Base-by-base conservation (phyloP, 805 yeast genomes). In the Kodamaea kaohsiungensis region DNA sequence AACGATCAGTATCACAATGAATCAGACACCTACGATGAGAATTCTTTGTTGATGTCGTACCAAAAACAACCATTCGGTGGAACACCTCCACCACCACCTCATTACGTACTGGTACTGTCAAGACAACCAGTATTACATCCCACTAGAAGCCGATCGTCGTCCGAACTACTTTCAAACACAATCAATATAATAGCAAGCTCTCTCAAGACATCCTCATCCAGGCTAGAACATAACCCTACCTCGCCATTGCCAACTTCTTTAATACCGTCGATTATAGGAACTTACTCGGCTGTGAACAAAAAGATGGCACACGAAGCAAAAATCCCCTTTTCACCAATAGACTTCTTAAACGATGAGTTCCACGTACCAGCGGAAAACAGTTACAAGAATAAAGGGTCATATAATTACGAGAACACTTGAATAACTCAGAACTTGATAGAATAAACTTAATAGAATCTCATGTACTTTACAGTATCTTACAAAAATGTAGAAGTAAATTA, bases 321-420 rank as follows among this genome's bases (percentile, higher is more conserved):
- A 52, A 59, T 68, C 12, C 80, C 80, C 22, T 75, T 76, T 55
- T 69, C 69, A 61, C 80, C 80, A 8, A 70, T 66, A 15, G 79
- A 76, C 56, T 76, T 76, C 53, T 63, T 75, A 53, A 65, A 63
- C 52, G 73, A 70, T 52, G 76, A 72, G 6, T 68, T 65, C 43
- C 50, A 54, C 33, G 48, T 46, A 6, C 49, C 61, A 2, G 59
- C 48, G 46, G 49, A 51, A 43, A 43, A 43, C 39, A 51, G 53
- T 18, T 51, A 51, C 22, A 51, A 51, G 46, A 25, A 10, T 22
- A 22, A 22, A 48, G 17, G 22, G n/a, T 25, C 39, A 7, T n/a
- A 27, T 25, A 42, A 42, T 16, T 42, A 42, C n/a, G 25, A 18
- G 9, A 17, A 15, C 43, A 39, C 3, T 13, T 15, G 15, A 39